These are phyloP conservation scores for Podospora pseudoanserina DNA, from an alignment of 495 filamentous ascomycete species.

Conservation along the genomic window DNA sequence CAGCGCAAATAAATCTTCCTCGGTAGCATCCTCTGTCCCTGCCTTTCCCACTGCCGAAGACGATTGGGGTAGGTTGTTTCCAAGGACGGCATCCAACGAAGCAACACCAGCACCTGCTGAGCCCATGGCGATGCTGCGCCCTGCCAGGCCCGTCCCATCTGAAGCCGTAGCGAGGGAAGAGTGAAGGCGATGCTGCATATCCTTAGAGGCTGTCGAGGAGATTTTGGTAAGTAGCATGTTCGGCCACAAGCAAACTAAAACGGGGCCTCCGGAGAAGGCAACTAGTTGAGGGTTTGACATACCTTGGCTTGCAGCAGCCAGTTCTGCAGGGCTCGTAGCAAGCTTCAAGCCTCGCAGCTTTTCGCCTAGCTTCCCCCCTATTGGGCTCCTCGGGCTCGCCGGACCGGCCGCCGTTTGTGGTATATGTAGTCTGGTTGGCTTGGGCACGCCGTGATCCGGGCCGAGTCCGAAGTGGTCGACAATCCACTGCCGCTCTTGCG, in stretches of 20 bases:
- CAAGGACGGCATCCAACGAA: slow-evolving; percentile 48
- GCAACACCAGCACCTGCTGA: slow-evolving; percentile 28
- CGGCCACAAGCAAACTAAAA: not conserved
- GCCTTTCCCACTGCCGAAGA: slow-evolving; percentile 28
- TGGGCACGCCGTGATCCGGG: slow-evolving; percentile 25
- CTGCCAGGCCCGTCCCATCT: not conserved
- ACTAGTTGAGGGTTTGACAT: slow-evolving; percentile 16
- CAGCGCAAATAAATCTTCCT: slow-evolving; percentile 76
- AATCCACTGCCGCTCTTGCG: slow-evolving; percentile 78
- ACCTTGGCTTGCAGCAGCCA: slow-evolving; percentile 49
- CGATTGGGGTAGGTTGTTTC: slow-evolving; percentile 25
- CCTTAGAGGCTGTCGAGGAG: slow-evolving; percentile 20
- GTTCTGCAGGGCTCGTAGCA: slow-evolving; percentile 62
- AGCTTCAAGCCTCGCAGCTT: slow-evolving; percentile 73
- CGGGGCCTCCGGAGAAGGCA: too few species aligned
- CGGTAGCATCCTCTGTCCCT: slow-evolving; percentile 38
- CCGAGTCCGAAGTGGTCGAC: slow-evolving; percentile 69
- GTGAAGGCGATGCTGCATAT: slow-evolving; percentile 17
- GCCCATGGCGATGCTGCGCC: not conserved
- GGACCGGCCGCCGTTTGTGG: slow-evolving; percentile 30
- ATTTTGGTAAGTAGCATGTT: not conserved
- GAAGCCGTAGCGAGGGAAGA: slow-evolving; percentile 10
- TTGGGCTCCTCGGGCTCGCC: slow-evolving; percentile 56
- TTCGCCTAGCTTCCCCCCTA: slow-evolving; percentile 64
- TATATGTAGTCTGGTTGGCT: slow-evolving; percentile 29